These are phyloP conservation scores for Yamadazyma oceani DNA, from an alignment of 1,139 yeast genomes.

Conservation along the genomic window DNA sequence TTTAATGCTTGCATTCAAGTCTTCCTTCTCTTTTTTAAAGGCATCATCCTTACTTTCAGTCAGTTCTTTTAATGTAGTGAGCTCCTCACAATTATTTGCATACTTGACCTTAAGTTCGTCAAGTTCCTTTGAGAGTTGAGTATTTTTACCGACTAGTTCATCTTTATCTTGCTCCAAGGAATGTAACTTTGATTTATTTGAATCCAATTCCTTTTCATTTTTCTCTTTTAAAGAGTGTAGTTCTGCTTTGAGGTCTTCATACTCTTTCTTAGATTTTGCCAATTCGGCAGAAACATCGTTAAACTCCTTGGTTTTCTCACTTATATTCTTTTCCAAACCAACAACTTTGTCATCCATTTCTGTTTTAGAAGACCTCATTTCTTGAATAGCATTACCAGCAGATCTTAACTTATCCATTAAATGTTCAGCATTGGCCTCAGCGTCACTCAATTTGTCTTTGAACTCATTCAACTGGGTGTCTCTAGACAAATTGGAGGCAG, in stretches of 20 bases:
- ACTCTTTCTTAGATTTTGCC: slow-evolving; percentile 3
- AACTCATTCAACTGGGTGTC: slow-evolving; percentile 21
- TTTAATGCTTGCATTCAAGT: background rate
- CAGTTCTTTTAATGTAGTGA: background rate
- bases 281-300: slow-evolving; percentile 1
- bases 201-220: slow-evolving; percentile 1
- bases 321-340: slow-evolving; percentile 4
- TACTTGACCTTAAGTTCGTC: background rate
- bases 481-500: slow-evolving; percentile 13
- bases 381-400: slow-evolving; percentile 48
- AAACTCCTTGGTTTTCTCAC: background rate
- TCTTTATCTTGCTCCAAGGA: slow-evolving; percentile 7
- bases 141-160: background rate
- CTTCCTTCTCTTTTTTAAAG: slow-evolving; percentile 1
- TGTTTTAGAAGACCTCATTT: slow-evolving; percentile 28
- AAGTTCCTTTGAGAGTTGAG: background rate
- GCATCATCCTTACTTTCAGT: slow-evolving; percentile 4
- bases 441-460: slow-evolving; percentile 25
- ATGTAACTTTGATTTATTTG: slow-evolving; percentile 3
- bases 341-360: slow-evolving; percentile 17
- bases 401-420: slow-evolving; percentile 46
- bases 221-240: slow-evolving; percentile 5
- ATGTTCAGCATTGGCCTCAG: slow-evolving; percentile 36
- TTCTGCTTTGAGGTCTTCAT: slow-evolving; percentile 4
- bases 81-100: too few relatives aligned